These are phyloP conservation scores for Eucalyptus leucophloia DNA, from an alignment of 345 rosid species.

Conservation along the genomic window DNA sequence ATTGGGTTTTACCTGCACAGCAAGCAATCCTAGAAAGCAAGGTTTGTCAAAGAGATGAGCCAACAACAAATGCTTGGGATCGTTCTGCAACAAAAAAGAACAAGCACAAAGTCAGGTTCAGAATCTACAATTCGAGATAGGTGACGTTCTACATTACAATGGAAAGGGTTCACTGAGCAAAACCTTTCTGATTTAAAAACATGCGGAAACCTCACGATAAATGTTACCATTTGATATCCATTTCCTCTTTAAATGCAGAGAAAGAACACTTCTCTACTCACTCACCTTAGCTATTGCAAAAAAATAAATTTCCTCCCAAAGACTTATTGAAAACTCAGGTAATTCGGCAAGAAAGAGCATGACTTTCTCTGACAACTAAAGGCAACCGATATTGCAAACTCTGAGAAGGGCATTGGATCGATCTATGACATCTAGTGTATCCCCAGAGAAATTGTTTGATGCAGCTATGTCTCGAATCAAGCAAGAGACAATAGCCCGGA, in stretches of 20 bases:
- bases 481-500: neutral
- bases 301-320: neutral
- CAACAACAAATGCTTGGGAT: slow-evolving; percentile 70
- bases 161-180: neutral
- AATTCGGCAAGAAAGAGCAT: neutral
- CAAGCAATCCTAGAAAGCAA: slow-evolving; percentile 92
- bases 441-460: neutral
- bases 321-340: neutral
- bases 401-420: neutral
- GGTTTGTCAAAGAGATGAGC: slow-evolving; percentile 98
- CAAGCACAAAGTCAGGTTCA: neutral
- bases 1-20: slow-evolving; percentile 36
- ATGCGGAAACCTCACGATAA: neutral
- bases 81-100: slow-evolving; percentile 35
- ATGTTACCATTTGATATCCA: neutral
- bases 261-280: neutral
- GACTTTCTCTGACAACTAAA: neutral
- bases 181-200: neutral
- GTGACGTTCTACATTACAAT: neutral
- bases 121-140: neutral
- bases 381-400: neutral
- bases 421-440: neutral
- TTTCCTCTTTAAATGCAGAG: neutral
- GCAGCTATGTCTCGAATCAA: neutral
- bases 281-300: neutral